These are phyloP conservation scores for Immersiella caudata DNA, from an alignment of 495 filamentous ascomycete species.

Conservation along the genomic window DNA sequence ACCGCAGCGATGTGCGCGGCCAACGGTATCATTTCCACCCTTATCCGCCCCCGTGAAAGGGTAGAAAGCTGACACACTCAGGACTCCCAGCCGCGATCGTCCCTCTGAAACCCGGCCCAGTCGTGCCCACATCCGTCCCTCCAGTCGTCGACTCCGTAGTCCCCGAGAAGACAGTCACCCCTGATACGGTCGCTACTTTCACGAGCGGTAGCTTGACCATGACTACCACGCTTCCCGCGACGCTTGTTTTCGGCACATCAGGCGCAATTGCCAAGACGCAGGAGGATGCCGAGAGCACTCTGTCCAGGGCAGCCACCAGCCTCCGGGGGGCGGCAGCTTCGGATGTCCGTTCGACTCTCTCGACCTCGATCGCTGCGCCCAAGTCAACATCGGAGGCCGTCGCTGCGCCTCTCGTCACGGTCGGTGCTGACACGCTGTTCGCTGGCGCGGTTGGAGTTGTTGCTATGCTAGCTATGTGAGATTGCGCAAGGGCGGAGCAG, in stretches of 20 bases:
- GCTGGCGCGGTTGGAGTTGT: not conserved
- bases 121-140: not conserved
- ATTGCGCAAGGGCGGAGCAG: not conserved
- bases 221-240: not conserved
- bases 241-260: not conserved
- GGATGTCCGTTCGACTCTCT: not conserved
- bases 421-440: not conserved
- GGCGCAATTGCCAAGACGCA: not conserved
- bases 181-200: not conserved
- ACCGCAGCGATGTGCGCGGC: conserved; percentile 14
- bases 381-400: not conserved
- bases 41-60: not conserved
- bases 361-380: not conserved
- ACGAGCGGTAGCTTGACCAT: not conserved
- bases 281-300: not conserved
- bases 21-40: conserved; percentile 3
- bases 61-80: not conserved
- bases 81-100: not conserved
- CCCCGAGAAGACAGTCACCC: not conserved
- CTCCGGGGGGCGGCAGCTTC: not conserved
- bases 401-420: not conserved
- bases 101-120: not conserved
- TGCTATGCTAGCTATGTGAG: not conserved
- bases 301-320: not conserved
- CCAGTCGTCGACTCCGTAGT: not conserved